Evolutionary conservation across 306 rosid genomes (phyloP).

Genomic region (Prinsepia uniflora): DNA sequence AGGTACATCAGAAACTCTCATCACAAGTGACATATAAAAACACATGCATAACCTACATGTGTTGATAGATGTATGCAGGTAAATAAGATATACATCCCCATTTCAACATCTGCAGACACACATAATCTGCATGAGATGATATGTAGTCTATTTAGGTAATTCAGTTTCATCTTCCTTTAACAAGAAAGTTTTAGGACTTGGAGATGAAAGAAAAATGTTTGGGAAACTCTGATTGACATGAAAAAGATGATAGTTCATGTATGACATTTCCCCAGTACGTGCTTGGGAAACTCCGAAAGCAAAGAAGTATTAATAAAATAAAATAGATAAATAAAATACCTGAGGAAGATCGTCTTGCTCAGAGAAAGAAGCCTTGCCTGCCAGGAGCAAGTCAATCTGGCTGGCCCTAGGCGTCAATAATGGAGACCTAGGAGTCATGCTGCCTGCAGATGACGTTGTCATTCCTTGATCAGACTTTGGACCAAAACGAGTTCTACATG

Average conservation of each 20-base stretch:
- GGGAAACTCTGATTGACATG: too few species aligned
- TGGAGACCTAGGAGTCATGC: slow-evolving; percentile 99
- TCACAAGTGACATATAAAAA: neutral
- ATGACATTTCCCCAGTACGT: neutral
- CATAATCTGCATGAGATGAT: neutral
- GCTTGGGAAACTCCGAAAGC: slow-evolving; percentile 8
- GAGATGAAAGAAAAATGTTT: neutral
- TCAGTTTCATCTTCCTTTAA: neutral
- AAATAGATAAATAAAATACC: slow-evolving; percentile 41
- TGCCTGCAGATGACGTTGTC: slow-evolving; percentile 97
- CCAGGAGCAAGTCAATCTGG: slow-evolving; percentile 86
- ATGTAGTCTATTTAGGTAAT: neutral
- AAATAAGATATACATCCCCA: neutral
- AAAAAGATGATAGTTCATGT: slow-evolving; percentile 5
- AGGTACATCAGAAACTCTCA: neutral
- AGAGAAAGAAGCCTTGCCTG: slow-evolving; percentile 87
- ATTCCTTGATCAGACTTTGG: slow-evolving; percentile 99
- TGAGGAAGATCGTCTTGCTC: slow-evolving; percentile 94
- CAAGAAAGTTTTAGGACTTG: neutral
- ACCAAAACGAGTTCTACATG: slow-evolving; percentile 96
- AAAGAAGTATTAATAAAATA: slow-evolving; percentile 4
- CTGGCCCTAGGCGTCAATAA: slow-evolving; percentile 90
- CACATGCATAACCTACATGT: neutral
- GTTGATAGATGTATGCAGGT: too few species aligned
- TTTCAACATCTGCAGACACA: neutral